A percentile compares a stretch with the other conserved stretches of the same genome.
Evolutionary conservation across 2,329 filamentous ascomycete species (phyloP).

Genomic region (Hyphodiscus sp.): DNA sequence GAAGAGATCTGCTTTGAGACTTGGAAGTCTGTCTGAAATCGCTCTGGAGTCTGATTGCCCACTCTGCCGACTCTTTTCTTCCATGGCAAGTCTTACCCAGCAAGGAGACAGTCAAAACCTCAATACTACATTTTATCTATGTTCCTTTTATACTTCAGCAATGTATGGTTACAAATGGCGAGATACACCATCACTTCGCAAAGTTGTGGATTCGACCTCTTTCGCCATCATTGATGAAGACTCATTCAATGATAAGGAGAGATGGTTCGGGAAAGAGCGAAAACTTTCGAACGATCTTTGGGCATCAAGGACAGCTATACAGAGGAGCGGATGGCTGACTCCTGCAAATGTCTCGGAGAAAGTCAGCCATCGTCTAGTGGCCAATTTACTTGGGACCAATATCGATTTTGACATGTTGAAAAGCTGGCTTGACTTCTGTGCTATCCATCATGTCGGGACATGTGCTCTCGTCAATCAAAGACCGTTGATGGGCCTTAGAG

Average conservation of each 20-base stretch:
- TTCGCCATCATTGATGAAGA: constrained; percentile 3
- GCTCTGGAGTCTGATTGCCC: constrained; percentile 1
- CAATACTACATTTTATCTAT: constrained; percentile 2
- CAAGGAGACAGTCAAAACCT: constrained; percentile 2
- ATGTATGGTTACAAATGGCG: constrained; percentile 4
- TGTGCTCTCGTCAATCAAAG: not conserved
- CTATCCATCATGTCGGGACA: constrained; percentile 1
- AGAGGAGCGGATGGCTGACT: constrained; percentile 3
- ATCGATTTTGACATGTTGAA: not conserved
- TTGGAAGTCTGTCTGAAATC: constrained; percentile 4
- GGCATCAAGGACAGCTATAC: constrained; percentile 1
- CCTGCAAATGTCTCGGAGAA: not conserved
- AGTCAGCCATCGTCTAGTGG: not conserved
- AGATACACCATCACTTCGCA: not conserved
- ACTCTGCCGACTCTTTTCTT: constrained; percentile 1
- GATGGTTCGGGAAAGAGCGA: constrained; percentile 1
- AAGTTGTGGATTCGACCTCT: not conserved
- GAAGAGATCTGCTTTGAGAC: constrained; percentile 1
- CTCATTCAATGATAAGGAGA: not conserved
- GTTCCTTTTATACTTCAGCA: constrained; percentile 2
- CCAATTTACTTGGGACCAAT: not conserved
- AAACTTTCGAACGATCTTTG: constrained; percentile 3
- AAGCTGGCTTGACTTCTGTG: constrained; percentile 1
- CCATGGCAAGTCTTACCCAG: constrained; percentile 2
- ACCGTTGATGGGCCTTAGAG: not conserved